Evolutionary conservation across 352 stramenopile species (phyloP), one percentile per base, ranked within the genome.

Genomic region (Phytophthora foliorum): DNA sequence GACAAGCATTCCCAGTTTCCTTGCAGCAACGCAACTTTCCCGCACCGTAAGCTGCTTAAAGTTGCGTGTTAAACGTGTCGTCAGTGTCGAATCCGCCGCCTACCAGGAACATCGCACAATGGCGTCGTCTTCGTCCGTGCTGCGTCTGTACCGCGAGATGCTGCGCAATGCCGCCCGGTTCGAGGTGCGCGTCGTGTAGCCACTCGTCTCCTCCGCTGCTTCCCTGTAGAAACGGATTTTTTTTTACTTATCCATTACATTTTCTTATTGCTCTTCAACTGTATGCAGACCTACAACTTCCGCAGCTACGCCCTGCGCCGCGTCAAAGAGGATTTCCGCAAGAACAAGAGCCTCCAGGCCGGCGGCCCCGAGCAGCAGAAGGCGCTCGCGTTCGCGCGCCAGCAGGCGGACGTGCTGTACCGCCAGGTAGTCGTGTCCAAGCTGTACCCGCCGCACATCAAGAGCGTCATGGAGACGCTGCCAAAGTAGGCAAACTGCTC

Each of bases 291-390:
- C 55, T 92, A 93, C 75, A 93, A 90, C 77, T 92, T 83, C 77
- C 82, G 86, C 52, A 75, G 73, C 57, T 93, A 93, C 69, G 78
- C 82, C 27, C 57, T 75, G 38, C 82, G 83, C 38, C 86, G 86
- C 62, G 70, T 93, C 53, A 86, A 85, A 59, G 80, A 90, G 46
- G 83, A 91, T n/a, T 93, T 93, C 62, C 86, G 69, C 68, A 87
- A 86, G 75, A 82, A 91, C 66, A 85, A 81, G 63, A 45, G 57
- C 13, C 71, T 93, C 3, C 25, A 74, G 29, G 24, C 54, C 4
- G 84, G 74, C 39, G 86, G 80, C 39, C 46, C 63, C 2, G 86
- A 91, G 52, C 83, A 89, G 62, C 36, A 90, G 62, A 49, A 84
- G 64, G 77, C 76, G 32, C 61, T 93, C 2, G 71, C 44, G 22